phyloP scores from a whole-genome alignment of 2,329 filamentous ascomycete genomes.

The Cryphonectria parasitica region DNA sequence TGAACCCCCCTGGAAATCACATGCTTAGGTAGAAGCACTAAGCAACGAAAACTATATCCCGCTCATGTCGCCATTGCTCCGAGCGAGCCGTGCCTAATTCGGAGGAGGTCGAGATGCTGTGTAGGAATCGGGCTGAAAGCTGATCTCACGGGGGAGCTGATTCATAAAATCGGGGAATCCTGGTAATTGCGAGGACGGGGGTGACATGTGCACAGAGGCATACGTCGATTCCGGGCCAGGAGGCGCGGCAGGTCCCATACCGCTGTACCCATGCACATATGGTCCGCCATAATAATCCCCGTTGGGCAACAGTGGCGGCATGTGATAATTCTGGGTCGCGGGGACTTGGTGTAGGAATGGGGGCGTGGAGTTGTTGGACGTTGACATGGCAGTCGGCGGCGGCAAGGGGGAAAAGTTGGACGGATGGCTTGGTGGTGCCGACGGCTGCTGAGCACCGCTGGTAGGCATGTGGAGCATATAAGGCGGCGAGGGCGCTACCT shows the following conservation, averaged over 20 bases:
- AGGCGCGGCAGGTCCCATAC: background rate
- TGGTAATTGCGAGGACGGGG: background rate
- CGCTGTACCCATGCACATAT: background rate
- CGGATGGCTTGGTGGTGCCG: background rate
- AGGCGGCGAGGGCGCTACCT: background rate
- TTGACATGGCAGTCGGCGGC: conserved; percentile 4
- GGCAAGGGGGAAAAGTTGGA: background rate
- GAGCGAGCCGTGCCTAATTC: background rate
- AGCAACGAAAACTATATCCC: too few species aligned
- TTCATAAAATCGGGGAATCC: background rate
- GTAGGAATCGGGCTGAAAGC: background rate
- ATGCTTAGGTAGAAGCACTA: background rate
- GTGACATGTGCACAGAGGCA: background rate
- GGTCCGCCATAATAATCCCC: background rate
- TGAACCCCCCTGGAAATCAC: background rate
- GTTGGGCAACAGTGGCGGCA: background rate
- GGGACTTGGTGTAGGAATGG: background rate
- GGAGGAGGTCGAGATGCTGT: background rate
- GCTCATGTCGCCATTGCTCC: background rate
- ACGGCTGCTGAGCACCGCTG: conserved; percentile 3
- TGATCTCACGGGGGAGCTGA: background rate
- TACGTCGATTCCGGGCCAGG: background rate
- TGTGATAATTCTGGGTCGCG: background rate
- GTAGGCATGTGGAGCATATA: background rate
- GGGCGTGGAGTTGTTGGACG: background rate